A percentile compares a stretch with the other conserved stretches of the same genome.
phyloP scores from a whole-genome alignment of 2,329 filamentous ascomycete species.

The Neopestalotiopsis rosae region DNA sequence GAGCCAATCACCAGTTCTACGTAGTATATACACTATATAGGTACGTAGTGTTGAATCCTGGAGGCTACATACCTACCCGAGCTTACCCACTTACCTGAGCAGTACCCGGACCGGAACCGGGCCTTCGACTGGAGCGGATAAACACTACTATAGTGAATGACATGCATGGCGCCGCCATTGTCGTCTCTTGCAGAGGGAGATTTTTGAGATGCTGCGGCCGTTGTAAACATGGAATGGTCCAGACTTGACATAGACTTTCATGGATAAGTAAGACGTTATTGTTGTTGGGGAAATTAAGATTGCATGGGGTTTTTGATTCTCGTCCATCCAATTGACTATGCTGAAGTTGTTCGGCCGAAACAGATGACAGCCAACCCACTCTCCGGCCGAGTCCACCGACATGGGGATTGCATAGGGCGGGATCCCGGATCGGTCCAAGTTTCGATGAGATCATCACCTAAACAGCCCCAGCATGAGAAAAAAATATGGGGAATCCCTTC shows the following conservation, averaged over 20 bases:
- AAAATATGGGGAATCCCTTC: not conserved
- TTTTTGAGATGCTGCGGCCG: not conserved
- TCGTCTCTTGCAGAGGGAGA: not conserved
- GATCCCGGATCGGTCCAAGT: not conserved
- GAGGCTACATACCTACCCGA: not conserved
- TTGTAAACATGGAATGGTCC: not conserved
- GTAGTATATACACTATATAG: not conserved
- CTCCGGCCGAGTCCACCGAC: not conserved
- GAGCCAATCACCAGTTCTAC: not conserved
- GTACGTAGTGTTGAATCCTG: not conserved
- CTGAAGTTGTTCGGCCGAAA: not conserved
- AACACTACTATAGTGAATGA: not conserved
- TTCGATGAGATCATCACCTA: not conserved
- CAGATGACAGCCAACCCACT: not conserved
- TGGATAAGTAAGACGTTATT: too few species aligned
- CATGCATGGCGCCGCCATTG: not conserved
- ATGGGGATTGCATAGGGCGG: not conserved
- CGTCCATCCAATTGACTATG: not conserved
- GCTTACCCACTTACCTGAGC: too few species aligned
- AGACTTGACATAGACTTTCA: not conserved
- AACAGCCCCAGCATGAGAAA: not conserved
- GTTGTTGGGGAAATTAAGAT: too few species aligned
- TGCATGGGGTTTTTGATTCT: too few species aligned
- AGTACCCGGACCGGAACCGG: not conserved
- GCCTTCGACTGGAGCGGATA: not conserved